These are phyloP conservation scores for Hypoxylon cercidicola DNA, from an alignment of 495 filamentous ascomycete genomes.

Conservation along the genomic window DNA sequence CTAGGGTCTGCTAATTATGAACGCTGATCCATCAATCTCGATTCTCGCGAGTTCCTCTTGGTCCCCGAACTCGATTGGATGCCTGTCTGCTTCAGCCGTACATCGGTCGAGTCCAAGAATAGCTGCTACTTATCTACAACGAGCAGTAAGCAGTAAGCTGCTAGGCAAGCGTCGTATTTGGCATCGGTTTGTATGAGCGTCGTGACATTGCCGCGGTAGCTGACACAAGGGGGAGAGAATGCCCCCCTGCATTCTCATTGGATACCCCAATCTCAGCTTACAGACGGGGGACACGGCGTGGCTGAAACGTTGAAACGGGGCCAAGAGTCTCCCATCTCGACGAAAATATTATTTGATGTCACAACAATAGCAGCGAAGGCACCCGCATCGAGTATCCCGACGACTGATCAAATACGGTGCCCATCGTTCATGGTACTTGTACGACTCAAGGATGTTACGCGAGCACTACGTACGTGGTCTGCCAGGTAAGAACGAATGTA, in stretches of 20 bases:
- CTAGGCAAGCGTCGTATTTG: too few relatives aligned
- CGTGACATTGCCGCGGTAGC: slow-evolving; percentile 3
- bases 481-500: slow-evolving; percentile 3
- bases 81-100: slow-evolving; percentile 20
- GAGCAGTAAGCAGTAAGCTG: too few relatives aligned
- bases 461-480: not conserved
- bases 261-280: slow-evolving; percentile 1
- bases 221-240: slow-evolving; percentile 1
- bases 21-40: slow-evolving; percentile 10
- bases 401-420: not conserved
- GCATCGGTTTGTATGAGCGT: too few relatives aligned
- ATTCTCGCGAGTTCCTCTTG: slow-evolving; percentile 2
- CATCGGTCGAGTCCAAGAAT: slow-evolving; percentile 6
- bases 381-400: not conserved
- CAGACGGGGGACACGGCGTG: not conserved
- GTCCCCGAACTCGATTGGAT: not conserved
- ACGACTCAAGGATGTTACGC: too few relatives aligned
- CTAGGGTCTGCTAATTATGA: not conserved
- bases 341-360: slow-evolving; percentile 2
- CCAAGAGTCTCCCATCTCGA: not conserved
- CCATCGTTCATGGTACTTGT: too few relatives aligned
- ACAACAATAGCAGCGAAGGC: not conserved
- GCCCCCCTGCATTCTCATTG: slow-evolving; percentile 8
- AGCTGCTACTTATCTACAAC: not conserved
- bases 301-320: slow-evolving; percentile 26